phyloP scores from a whole-genome alignment of 1,284 basidiomycete species.

The Naganishia cerealis region DNA sequence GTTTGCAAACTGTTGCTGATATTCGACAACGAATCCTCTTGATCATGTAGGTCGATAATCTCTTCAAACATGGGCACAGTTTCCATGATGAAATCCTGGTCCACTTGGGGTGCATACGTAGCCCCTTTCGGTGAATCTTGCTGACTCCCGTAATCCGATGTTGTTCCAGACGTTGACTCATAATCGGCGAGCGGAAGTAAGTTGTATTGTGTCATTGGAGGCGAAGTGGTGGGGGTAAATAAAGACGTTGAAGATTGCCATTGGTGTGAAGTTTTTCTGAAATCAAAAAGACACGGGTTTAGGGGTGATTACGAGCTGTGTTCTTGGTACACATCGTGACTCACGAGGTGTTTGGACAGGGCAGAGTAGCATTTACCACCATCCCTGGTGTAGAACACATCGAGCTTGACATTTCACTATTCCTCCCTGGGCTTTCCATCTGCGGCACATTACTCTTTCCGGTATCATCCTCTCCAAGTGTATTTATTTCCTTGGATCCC shows the following conservation, averaged over 20 bases:
- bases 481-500: neutral
- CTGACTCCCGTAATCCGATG: neutral
- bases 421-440: slow-evolving; percentile 27
- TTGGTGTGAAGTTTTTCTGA: neutral
- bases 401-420: slow-evolving; percentile 29
- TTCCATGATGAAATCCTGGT: slow-evolving; percentile 20
- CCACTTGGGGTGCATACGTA: neutral
- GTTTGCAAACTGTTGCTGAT: slow-evolving; percentile 18
- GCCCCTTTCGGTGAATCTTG: neutral
- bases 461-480: neutral
- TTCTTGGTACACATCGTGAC: neutral
- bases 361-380: slow-evolving; percentile 1
- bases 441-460: slow-evolving; percentile 13
- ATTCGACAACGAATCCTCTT: slow-evolving; percentile 17
- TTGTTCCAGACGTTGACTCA: neutral
- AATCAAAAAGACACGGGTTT: neutral
- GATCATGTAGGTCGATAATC: slow-evolving; percentile 10
- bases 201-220: neutral
- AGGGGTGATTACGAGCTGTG: neutral
- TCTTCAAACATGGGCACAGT: slow-evolving; percentile 9
- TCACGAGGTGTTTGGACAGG: neutral
- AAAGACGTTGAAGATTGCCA: slow-evolving; percentile 15
- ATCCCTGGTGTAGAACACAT: slow-evolving; percentile 24
- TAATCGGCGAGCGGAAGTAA: neutral
- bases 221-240: neutral